These are phyloP conservation scores for Luffa acutangula DNA, from an alignment of 306 rosid genomes.

Conservation along the genomic window DNA sequence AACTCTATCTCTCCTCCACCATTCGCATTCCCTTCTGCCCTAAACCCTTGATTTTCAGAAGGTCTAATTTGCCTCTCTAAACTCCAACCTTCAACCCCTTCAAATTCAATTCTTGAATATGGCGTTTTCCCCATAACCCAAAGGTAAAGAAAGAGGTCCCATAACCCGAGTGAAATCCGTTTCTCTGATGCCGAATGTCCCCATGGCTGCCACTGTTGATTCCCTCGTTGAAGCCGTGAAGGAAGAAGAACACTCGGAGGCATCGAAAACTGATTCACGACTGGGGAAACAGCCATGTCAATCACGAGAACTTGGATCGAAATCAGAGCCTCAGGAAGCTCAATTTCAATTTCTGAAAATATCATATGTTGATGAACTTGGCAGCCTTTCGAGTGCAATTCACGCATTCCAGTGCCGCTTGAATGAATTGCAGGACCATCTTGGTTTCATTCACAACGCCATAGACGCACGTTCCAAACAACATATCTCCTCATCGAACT, in stretches of 20 bases:
- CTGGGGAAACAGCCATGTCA: not conserved
- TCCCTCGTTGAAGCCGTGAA: not conserved
- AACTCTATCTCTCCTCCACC: too few species aligned
- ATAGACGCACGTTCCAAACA: slow-evolving; percentile 22
- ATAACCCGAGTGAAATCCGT: not conserved
- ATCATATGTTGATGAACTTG: slow-evolving; percentile 20
- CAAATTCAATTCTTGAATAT: not conserved
- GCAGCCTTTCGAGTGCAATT: slow-evolving; percentile 21
- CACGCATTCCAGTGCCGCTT: slow-evolving; percentile 27
- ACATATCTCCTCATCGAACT: slow-evolving; percentile 1
- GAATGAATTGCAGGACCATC: slow-evolving; percentile 36
- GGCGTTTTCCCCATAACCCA: not conserved
- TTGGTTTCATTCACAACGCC: slow-evolving; percentile 30
- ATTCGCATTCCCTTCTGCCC: too few species aligned
- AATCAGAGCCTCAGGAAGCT: not conserved
- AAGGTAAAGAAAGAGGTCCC: not conserved
- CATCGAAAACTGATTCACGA: not conserved
- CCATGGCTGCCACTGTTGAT: not conserved
- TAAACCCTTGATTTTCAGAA: too few species aligned
- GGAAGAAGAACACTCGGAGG: not conserved
- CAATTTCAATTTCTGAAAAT: not conserved
- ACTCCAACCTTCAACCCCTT: not conserved
- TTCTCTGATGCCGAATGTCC: not conserved
- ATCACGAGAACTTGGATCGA: not conserved
- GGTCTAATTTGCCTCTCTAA: not conserved